Base-by-base conservation (phyloP, 192 early-diverging fungal species). In the Umbelopsis isabellina region DNA sequence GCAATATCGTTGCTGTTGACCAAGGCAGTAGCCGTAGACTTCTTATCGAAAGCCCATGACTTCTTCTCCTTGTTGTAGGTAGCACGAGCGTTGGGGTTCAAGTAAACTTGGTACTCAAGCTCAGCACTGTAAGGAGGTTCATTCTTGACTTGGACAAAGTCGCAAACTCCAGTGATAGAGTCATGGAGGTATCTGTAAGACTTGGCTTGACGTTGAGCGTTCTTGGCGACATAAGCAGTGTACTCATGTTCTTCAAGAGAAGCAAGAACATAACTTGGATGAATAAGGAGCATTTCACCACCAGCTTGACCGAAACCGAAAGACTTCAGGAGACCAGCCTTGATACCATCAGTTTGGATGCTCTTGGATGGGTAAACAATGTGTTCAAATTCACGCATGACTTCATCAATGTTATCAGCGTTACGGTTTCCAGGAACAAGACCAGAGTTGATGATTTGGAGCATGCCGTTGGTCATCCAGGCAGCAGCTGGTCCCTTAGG, bases 291-390 rank as follows among this genome's bases (percentile, higher is more conserved):
- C 4, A 92, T 76, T 74, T 97, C 96, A 71, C 88, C 94, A 67
- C 96, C 96, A 61, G 92, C 96, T 81, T 97, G 96, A 55, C 96
- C 94, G 82, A 95, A 97, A 46, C 95, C 95, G 80, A 97, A 97
- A 46, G 89, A 91, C 85, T 97, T 97, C 72, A 97, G 86, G 61
- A 97, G 71, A 72, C 85, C 94, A 3, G 96, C 94, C 82, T 94
- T 94, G 75, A 97, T 72, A 66, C 96, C 94, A 69, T 94, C 86
- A 16, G 96, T 97, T 74, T 94, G 89, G 71, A 97, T 93, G 18
- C 93, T 86, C 71, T 90, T 86, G 49, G 89, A 91, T 16, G 91
- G 91, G 80, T 94, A 98, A 30, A 95, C 70, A 47, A 92, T 80
- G 77, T 94, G 85, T 69, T 94, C 91, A 74, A 87, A 95, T 70